Percentiles rank a stretch among this genome's conserved stretches.
Evolutionary conservation across 345 rosid genomes (phyloP).

Genomic region (Pistacia atlantica): DNA sequence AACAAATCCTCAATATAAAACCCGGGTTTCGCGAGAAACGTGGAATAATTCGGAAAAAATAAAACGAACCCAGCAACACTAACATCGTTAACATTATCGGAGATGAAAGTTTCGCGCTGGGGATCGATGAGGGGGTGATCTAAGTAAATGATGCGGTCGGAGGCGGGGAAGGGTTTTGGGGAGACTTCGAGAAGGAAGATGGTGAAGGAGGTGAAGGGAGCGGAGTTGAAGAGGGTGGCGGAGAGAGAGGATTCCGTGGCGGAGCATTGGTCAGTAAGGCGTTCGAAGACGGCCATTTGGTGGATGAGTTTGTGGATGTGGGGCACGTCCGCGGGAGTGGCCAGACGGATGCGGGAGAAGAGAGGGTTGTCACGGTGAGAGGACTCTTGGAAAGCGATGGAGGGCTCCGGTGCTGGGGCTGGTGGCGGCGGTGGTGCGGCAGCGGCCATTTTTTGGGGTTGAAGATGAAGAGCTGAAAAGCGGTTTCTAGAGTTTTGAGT

Average conservation of each 20-base stretch:
- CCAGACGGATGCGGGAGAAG: conserved; percentile 89
- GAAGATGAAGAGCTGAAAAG: no score
- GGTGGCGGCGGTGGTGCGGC: no score
- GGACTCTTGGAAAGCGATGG: no score
- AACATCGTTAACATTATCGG: conserved; percentile 35
- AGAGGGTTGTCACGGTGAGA: conserved; percentile 4
- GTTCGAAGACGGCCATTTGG: conserved; percentile 91
- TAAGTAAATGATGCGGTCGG: conserved; percentile 37
- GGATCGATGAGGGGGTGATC: conserved; percentile 62
- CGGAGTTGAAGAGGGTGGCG: conserved; percentile 71
- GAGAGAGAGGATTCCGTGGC: conserved; percentile 83
- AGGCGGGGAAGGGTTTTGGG: conserved; percentile 45
- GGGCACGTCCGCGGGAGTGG: conserved; percentile 71
- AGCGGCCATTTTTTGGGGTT: no score
- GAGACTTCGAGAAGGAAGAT: conserved; percentile 84
- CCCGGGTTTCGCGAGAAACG: conserved; percentile 75
- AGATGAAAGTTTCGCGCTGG: conserved; percentile 46
- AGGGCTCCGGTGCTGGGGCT: no score
- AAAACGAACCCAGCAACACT: conserved; percentile 79
- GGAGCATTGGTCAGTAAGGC: conserved; percentile 60
- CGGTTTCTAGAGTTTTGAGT: no score
- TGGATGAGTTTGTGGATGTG: conserved; percentile 83
- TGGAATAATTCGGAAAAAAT: conserved; percentile 78
- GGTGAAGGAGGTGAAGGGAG: conserved; percentile 79
- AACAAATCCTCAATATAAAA: conserved; percentile 81